A percentile compares a stretch with the other conserved stretches of the same genome.
These are phyloP conservation scores for Nakazawaea wickerhamii DNA, from an alignment of 805 yeast species.

Conservation along the genomic window DNA sequence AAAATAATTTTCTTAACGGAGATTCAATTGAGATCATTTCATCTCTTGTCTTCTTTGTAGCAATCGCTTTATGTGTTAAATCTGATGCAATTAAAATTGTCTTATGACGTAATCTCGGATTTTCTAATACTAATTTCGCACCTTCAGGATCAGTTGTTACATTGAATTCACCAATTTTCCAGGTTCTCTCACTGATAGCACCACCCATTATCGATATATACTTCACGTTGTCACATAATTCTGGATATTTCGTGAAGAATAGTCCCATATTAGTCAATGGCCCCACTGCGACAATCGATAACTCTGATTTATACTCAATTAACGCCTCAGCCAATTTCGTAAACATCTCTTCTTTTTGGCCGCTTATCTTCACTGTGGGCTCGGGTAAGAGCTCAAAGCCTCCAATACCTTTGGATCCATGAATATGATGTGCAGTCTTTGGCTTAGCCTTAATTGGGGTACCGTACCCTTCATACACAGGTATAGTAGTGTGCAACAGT, in stretches of 20 bases:
- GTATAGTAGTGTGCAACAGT: slow-evolving; percentile 42
- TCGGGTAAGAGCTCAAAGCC: slow-evolving; percentile 57
- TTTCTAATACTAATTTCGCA: slow-evolving; percentile 49
- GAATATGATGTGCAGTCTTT: slow-evolving; percentile 54
- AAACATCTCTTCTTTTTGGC: slow-evolving; percentile 18
- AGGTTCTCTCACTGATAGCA: slow-evolving; percentile 25
- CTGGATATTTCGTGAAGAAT: slow-evolving; percentile 51
- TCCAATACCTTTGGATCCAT: slow-evolving; percentile 72
- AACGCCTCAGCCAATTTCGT: slow-evolving; percentile 31
- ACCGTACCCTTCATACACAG: slow-evolving; percentile 62
- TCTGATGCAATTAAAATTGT: slow-evolving; percentile 60
- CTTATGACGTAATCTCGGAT: slow-evolving; percentile 38
- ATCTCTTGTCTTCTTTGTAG: slow-evolving; percentile 34
- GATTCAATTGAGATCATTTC: slow-evolving; percentile 33
- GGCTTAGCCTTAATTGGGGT: slow-evolving; percentile 49
- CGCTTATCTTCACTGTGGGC: slow-evolving; percentile 28
- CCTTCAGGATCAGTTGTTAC: slow-evolving; percentile 73
- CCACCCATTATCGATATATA: slow-evolving; percentile 78
- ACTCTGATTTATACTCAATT: slow-evolving; percentile 35
- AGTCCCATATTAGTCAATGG: slow-evolving; percentile 68
- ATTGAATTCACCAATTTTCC: slow-evolving; percentile 61
- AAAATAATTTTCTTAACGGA: slow-evolving; percentile 46
- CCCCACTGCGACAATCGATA: slow-evolving; percentile 70
- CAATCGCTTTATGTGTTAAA: slow-evolving; percentile 63
- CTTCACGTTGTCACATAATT: slow-evolving; percentile 40